Evolutionary conservation across 768 basidiomycete species (phyloP).

Genomic region (Tylopilus vinaceipallidus): DNA sequence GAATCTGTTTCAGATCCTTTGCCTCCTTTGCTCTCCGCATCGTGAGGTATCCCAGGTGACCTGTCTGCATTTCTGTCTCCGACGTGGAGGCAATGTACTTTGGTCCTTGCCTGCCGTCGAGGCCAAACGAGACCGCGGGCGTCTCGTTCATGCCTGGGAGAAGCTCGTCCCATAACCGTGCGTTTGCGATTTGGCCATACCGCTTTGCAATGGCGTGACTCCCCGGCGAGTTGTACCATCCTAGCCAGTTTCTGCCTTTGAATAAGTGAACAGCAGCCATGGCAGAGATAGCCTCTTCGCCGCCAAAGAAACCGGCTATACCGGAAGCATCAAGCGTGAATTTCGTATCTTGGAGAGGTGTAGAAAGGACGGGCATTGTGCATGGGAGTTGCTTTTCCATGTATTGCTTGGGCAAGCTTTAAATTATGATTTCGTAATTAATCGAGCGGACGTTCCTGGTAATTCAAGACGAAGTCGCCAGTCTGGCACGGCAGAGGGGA

Average conservation of each 20-base stretch:
- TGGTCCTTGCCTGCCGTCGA: constrained; percentile 30
- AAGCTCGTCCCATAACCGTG: constrained; percentile 31
- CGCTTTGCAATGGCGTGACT: constrained; percentile 34
- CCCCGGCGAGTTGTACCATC: constrained; percentile 39
- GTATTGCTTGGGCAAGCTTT: too few species aligned
- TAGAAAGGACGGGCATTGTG: constrained; percentile 18
- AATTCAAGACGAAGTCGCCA: too few species aligned
- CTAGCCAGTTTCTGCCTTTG: constrained; percentile 32
- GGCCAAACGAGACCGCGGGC: constrained; percentile 27
- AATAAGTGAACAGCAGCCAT: constrained; percentile 36
- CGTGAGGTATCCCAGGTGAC: constrained; percentile 31
- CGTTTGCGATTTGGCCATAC: constrained; percentile 29
- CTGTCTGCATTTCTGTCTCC: constrained; percentile 29
- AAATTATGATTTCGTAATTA: too few species aligned
- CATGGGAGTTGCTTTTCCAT: neutral
- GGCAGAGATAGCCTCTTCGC: constrained; percentile 37
- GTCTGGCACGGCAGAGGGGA: too few species aligned
- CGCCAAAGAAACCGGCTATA: constrained; percentile 37
- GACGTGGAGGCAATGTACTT: constrained; percentile 26
- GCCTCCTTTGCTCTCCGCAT: constrained; percentile 15
- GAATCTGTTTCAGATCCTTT: neutral
- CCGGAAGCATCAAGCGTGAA: constrained; percentile 32
- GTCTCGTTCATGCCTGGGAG: constrained; percentile 31
- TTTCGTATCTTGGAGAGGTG: constrained; percentile 2
- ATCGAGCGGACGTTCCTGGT: too few species aligned